Conservation (phyloP, 139 green algal species). For the Edaphochlamys debaryana region DNA sequence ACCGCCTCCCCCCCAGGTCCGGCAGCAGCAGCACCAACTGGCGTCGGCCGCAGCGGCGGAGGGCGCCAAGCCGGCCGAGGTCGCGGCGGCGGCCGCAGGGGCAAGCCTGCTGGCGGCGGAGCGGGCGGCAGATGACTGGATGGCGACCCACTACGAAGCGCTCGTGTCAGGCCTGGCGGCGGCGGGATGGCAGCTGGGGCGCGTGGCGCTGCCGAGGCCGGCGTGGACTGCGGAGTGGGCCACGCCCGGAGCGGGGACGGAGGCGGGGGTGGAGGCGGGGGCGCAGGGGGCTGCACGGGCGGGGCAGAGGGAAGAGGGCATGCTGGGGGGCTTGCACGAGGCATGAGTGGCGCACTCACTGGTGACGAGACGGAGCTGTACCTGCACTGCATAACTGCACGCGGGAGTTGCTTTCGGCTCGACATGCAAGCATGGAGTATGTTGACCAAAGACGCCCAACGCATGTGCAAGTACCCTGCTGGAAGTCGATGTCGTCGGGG, state of each 20-base stretch:
- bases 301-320: too few species aligned
- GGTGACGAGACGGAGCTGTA: too few species aligned
- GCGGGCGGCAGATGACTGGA: slow-evolving; percentile 7
- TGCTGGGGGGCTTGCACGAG: too few species aligned
- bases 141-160: not conserved
- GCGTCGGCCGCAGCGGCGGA: not conserved
- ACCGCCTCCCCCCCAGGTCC: too few species aligned
- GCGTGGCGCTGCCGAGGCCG: slow-evolving; percentile 50
- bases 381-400: too few species aligned
- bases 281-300: too few species aligned
- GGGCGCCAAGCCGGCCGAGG: not conserved
- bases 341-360: too few species aligned
- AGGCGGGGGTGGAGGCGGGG: not conserved
- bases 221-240: slow-evolving; percentile 48
- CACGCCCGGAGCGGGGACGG: not conserved
- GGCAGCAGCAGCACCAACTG: not conserved
- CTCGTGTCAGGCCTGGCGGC: slow-evolving; percentile 40
- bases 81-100: not conserved
- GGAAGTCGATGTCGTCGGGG: too few species aligned
- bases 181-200: slow-evolving; percentile 52
- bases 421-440: too few species aligned
- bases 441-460: too few species aligned
- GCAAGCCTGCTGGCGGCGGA: not conserved
- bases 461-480: too few species aligned
- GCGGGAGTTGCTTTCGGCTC: too few species aligned